Evolutionary conservation across 129 eudicot genomes (phyloP).

Genomic region (Scalesia atractyloides): DNA sequence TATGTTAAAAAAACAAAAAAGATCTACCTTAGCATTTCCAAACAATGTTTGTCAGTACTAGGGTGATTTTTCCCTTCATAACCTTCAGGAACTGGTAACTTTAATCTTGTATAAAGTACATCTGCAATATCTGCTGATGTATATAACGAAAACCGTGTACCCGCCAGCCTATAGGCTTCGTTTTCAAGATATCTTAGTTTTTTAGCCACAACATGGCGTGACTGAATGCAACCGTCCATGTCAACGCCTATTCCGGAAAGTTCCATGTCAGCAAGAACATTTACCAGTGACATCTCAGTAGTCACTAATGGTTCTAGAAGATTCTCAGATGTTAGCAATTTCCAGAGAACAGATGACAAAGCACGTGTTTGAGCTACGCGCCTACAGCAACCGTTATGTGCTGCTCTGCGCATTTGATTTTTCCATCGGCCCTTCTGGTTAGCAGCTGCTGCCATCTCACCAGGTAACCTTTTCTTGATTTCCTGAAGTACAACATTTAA

Average conservation of each 20-base stretch:
- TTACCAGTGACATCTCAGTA: slow-evolving; percentile 77
- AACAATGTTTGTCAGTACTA: slow-evolving; percentile 93
- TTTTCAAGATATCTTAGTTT: slow-evolving; percentile 79
- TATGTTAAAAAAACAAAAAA: slow-evolving; percentile 2
- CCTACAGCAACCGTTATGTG: slow-evolving; percentile 96
- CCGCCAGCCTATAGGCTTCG: slow-evolving; percentile 82
- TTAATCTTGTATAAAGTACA: slow-evolving; percentile 77
- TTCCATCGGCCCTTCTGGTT: slow-evolving; percentile 92
- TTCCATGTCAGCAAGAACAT: slow-evolving; percentile 97
- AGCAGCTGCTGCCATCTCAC: slow-evolving; percentile 91
- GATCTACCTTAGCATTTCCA: slow-evolving; percentile 75
- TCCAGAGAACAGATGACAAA: slow-evolving; percentile 72
- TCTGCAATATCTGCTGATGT: slow-evolving; percentile 95
- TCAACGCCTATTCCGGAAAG: slow-evolving; percentile 89
- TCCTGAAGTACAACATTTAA: slow-evolving; percentile 52
- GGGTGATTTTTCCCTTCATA: slow-evolving; percentile 82
- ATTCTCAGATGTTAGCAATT: slow-evolving; percentile 73
- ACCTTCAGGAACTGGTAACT: slow-evolving; percentile 82
- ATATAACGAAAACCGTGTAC: slow-evolving; percentile 79
- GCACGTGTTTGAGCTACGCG: slow-evolving; percentile 85
- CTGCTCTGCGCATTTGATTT: slow-evolving; percentile 92
- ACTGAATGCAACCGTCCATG: slow-evolving; percentile 92
- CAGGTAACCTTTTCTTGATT: slow-evolving; percentile 77
- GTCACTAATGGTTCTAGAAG: slow-evolving; percentile 64
- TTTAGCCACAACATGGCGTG: slow-evolving; percentile 66